Evolutionary conservation across 148 eudicot species (phyloP).

Genomic region (Dysphania ambrosioides): DNA sequence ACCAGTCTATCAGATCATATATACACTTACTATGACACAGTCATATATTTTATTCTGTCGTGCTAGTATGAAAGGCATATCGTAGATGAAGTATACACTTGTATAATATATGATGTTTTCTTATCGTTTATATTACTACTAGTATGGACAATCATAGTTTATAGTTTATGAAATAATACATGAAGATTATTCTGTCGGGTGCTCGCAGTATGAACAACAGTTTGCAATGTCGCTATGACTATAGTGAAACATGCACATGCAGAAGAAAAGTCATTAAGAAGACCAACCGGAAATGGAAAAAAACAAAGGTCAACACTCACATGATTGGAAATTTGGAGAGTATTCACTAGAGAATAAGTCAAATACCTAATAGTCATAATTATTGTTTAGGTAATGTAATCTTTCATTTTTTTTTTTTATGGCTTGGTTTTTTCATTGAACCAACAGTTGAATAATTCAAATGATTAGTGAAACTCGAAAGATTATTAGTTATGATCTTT

Average conservation of each 20-base stretch:
- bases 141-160: background rate
- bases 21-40: no score
- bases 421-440: background rate
- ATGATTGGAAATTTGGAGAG: slow-evolving; percentile 12
- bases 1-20: no score
- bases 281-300: background rate
- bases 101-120: no score
- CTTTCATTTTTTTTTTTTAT: background rate
- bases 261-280: background rate
- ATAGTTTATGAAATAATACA: background rate
- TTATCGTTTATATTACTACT: background rate
- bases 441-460: background rate
- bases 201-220: background rate
- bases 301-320: background rate
- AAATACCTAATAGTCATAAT: background rate
- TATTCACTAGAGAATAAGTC: slow-evolving; percentile 10
- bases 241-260: slow-evolving; percentile 3
- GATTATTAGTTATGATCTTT: background rate
- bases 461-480: background rate
- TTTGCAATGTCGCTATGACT: background rate
- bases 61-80: background rate
- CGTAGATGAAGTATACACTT: background rate
- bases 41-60: no score
- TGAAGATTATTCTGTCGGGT: background rate
- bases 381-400: background rate